Percentiles rank a stretch among this genome's conserved stretches.
Conservation (phyloP, 2,329 filamentous ascomycete species). For the Laburnicola sp. region DNA sequence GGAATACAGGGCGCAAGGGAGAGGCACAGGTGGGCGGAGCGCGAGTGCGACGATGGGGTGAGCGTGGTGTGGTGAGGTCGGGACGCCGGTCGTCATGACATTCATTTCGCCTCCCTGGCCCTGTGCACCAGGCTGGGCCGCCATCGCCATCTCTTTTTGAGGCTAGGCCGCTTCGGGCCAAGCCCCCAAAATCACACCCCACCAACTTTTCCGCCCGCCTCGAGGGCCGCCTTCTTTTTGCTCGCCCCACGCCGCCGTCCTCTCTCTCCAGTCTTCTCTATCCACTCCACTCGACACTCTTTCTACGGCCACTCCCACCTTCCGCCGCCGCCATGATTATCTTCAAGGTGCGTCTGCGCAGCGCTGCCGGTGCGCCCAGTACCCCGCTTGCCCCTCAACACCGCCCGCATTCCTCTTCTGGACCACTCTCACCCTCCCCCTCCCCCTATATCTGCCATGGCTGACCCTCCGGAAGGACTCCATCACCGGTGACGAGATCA, state of each 20-base stretch:
- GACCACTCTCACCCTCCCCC: slow-evolving; percentile 8
- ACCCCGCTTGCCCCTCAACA: slow-evolving; percentile 28
- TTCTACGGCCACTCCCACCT: slow-evolving; percentile 12
- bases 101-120: slow-evolving; percentile 10
- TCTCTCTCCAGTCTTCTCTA: slow-evolving; percentile 1
- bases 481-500: slow-evolving; percentile 87
- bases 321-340: slow-evolving; percentile 58
- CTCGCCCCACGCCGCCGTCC: slow-evolving; percentile 9
- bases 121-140: background rate
- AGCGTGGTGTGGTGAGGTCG: slow-evolving; percentile 28
- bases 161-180: slow-evolving; percentile 9
- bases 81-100: slow-evolving; percentile 26
- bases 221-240: slow-evolving; percentile 14
- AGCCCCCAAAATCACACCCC: slow-evolving; percentile 32
- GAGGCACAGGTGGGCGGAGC: slow-evolving; percentile 40
- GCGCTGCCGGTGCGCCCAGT: slow-evolving; percentile 16
- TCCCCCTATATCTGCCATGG: slow-evolving; percentile 14
- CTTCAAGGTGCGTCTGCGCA: slow-evolving; percentile 54
- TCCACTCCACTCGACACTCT: slow-evolving; percentile 13
- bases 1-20: slow-evolving; percentile 27
- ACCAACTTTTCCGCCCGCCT: slow-evolving; percentile 27
- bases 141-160: slow-evolving; percentile 7
- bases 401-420: slow-evolving; percentile 15
- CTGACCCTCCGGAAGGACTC: slow-evolving; percentile 68
- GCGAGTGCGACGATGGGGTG: slow-evolving; percentile 29